Conservation (phyloP, 1,284 basidiomycete genomes). For the Neonothopanus nambi region DNA sequence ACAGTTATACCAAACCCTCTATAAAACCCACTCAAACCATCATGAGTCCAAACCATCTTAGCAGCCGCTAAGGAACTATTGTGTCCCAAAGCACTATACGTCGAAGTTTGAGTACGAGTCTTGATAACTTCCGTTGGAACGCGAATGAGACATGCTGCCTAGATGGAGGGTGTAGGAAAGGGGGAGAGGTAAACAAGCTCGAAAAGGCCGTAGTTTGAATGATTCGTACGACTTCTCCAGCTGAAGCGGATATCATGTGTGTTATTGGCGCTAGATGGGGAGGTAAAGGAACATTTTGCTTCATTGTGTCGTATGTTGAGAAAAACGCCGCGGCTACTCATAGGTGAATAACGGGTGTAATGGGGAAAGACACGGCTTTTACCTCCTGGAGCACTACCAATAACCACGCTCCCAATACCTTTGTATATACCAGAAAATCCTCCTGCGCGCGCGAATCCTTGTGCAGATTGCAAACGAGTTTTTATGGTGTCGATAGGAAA, state of each 20-base stretch:
- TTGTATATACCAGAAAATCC: constrained; percentile 94
- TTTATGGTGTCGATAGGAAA: constrained; percentile 98
- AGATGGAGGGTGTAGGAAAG: too few relatives aligned
- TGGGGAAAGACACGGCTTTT: constrained; percentile 27
- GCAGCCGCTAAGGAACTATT: constrained; percentile 42
- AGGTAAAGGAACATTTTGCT: constrained; percentile 66
- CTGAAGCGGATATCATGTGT: constrained; percentile 81
- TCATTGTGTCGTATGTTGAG: constrained; percentile 90
- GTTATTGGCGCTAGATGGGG: constrained; percentile 65
- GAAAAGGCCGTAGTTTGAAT: constrained; percentile 19
- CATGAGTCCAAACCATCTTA: constrained; percentile 34
- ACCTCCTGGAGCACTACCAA: constrained; percentile 97
- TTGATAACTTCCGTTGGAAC: constrained; percentile 96
- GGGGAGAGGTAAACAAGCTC: constrained; percentile 2
- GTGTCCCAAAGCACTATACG: constrained; percentile 39
- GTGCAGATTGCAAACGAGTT: constrained; percentile 87
- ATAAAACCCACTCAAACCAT: constrained; percentile 45
- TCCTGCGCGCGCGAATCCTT: constrained; percentile 86
- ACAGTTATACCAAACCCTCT: constrained; percentile 49
- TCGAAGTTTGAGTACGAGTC: constrained; percentile 60
- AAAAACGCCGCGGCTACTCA: constrained; percentile 90
- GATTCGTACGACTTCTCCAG: constrained; percentile 77
- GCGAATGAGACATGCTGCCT: constrained; percentile 90
- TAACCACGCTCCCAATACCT: constrained; percentile 92
- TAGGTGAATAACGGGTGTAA: neutral